Evolutionary conservation across 208 protist species (phyloP), one percentile per base, ranked within the genome.

Genomic region (Leishmania major): DNA sequence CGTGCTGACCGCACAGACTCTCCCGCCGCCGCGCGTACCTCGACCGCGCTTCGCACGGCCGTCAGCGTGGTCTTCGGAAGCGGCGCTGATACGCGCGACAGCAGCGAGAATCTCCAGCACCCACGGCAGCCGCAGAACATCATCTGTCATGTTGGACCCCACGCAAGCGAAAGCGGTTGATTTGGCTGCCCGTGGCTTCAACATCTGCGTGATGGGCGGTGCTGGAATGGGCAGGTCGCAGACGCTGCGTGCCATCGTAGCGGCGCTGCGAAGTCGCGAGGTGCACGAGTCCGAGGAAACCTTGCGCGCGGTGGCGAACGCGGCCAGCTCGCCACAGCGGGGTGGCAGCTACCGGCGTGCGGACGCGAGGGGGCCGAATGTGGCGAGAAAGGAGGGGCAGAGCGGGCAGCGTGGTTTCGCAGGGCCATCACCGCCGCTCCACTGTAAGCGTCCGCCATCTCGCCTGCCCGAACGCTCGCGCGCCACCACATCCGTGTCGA

Each of bases 141-240:
- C 69, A 60, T 51, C 49, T 19, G 28, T 51, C 17, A 3, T 49
- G n/a, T 45, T 75, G 62, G 80, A 75, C 25, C 22, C 59, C 7
- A 51, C 5, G 11, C 80, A 79, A 28, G 28, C 64, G 3, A 43
- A 43, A 19, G 80, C 80, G 49, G 74, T 79, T 5, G 64, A 78
- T 10, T 10, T 62, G 25, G 74, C 80, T 2, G n/a, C 67, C 15
- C 74, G 53, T 37, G 80, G 80, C 13, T 31, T 43, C 64, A 78
- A 67, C 62, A 83, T 97, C 28, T 93, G 96, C 77, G 87, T 98
- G 69, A 95, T 90, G 25, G 94, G 94, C 43, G 93, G 91, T 10
- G 94, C 94, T 0, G 96, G 96, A 43, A 97, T 94, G 1, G 96
- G 96, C 31, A 98, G 96, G 80, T 94, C 93, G 7, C 87, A 91